phyloP scores from a whole-genome alignment of 192 early-diverging fungal species.

The Funneliformis geosporum region DNA sequence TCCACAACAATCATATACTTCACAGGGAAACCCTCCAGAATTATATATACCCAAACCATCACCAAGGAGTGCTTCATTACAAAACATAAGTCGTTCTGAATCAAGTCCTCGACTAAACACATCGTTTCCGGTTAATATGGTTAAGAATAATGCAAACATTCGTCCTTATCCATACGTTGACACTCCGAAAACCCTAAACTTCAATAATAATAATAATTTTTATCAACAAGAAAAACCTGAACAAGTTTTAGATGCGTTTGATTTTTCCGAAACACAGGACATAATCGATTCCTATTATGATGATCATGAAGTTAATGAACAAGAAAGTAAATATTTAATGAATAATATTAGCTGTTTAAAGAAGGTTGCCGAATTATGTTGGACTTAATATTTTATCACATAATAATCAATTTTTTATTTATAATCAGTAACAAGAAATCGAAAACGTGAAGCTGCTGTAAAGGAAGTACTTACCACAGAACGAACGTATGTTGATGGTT shows the following conservation, averaged over 20 bases:
- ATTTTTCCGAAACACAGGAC: neutral
- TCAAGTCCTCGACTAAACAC: neutral
- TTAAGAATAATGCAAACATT: neutral
- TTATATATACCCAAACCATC: neutral
- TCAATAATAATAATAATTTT: neutral
- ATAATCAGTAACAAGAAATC: neutral
- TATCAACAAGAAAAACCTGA: neutral
- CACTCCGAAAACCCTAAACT: neutral
- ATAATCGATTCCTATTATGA: neutral
- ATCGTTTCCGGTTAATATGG: neutral
- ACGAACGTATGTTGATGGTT: constrained; percentile 81
- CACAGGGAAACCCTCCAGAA: neutral
- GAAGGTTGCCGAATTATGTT: too few species aligned
- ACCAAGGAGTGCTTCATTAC: neutral
- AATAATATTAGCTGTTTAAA: too few species aligned
- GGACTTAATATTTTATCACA: too few species aligned
- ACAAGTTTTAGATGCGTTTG: neutral
- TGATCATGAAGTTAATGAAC: neutral
- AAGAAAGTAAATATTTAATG: neutral
- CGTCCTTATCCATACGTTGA: neutral
- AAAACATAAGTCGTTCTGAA: neutral
- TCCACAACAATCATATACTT: too few species aligned
- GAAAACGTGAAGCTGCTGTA: constrained; percentile 38
- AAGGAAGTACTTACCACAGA: constrained; percentile 85
- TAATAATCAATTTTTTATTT: neutral